These are phyloP conservation scores for Psilocybe subaeruginosa DNA, from an alignment of 768 basidiomycete genomes.

Conservation along the genomic window DNA sequence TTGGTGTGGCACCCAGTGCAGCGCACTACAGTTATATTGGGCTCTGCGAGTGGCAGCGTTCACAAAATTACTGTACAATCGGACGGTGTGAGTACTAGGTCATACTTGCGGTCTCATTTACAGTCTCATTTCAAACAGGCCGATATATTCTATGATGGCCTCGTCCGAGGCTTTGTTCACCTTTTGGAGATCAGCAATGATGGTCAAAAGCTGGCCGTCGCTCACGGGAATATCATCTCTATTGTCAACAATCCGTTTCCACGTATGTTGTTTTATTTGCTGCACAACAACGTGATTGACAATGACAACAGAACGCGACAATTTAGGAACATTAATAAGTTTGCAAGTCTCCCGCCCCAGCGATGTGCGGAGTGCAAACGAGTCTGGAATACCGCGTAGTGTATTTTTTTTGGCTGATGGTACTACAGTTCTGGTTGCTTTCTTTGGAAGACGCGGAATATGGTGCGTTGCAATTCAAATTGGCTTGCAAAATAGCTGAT, in stretches of 20 bases:
- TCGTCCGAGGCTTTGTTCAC: slow-evolving; percentile 1
- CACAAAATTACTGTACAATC: neutral
- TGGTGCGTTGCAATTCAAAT: neutral
- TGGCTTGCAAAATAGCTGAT: too few relatives aligned
- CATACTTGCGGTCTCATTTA: neutral
- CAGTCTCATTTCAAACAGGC: neutral
- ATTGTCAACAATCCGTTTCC: slow-evolving; percentile 2
- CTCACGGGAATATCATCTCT: neutral
- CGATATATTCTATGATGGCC: neutral
- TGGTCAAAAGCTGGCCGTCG: neutral
- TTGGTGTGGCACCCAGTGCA: slow-evolving; percentile 6
- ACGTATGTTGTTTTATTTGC: neutral
- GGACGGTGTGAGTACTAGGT: neutral
- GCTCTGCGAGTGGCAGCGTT: neutral
- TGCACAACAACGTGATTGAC: too few relatives aligned
- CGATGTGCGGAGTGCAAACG: neutral
- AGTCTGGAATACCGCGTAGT: neutral
- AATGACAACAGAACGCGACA: neutral
- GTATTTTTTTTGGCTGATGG: neutral
- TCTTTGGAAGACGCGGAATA: neutral
- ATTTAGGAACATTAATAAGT: neutral
- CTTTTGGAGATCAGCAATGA: neutral
- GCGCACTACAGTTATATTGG: neutral
- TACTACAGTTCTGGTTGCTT: neutral
- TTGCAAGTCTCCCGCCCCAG: neutral